phyloP scores from a whole-genome alignment of 495 filamentous ascomycete genomes.

The Xylaria intraflava region DNA sequence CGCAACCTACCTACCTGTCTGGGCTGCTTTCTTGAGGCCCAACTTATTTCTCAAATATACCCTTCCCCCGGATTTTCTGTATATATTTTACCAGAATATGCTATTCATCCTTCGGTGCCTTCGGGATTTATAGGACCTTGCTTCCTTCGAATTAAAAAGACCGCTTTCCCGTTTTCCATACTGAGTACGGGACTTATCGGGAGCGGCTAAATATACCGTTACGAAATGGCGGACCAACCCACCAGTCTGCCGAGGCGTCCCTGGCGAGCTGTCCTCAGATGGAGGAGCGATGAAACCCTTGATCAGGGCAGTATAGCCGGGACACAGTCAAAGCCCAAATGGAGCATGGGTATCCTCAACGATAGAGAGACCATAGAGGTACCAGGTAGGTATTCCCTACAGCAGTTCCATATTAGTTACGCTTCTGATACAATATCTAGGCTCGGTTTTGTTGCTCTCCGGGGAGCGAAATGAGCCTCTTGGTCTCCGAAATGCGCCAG shows the following conservation, averaged over 20 bases:
- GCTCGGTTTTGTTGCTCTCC: slow-evolving; percentile 74
- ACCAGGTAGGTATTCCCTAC: slow-evolving; percentile 56
- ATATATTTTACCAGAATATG: no score
- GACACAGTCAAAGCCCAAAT: slow-evolving; percentile 40
- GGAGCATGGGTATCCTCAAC: slow-evolving; percentile 79
- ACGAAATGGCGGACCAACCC: slow-evolving; percentile 5
- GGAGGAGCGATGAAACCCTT: slow-evolving; percentile 3
- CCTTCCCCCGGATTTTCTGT: no score
- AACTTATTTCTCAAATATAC: no score
- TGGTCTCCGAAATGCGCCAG: slow-evolving; percentile 68
- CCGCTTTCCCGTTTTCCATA: no score
- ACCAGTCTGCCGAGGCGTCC: neutral
- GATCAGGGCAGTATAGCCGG: slow-evolving; percentile 1
- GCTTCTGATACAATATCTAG: slow-evolving; percentile 33
- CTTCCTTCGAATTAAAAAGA: neutral
- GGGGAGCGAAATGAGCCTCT: slow-evolving; percentile 73
- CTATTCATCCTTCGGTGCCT: no score
- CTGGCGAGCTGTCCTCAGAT: slow-evolving; percentile 13
- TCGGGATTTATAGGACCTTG: no score
- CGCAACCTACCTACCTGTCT: no score
- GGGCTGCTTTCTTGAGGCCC: no score
- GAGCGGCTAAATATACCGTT: neutral
- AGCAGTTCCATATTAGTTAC: neutral
- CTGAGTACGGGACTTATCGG: no score
- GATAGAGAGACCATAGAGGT: slow-evolving; percentile 82